Evolutionary conservation across 805 yeast species (phyloP).

Genomic region (Nakazawaea ambrosiae): DNA sequence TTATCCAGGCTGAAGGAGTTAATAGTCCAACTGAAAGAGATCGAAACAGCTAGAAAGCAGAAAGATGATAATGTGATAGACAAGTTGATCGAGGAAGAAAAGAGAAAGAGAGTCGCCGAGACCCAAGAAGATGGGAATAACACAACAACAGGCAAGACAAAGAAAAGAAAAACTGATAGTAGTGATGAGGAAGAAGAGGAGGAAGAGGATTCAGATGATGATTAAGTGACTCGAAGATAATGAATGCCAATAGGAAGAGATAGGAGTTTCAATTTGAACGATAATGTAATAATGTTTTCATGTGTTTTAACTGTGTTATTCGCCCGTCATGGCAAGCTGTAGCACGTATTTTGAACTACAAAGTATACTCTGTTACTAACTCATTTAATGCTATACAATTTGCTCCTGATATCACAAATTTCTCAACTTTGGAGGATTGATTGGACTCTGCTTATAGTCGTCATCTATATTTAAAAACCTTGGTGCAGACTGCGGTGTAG

Average conservation of each 20-base stretch:
- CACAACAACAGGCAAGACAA: background rate
- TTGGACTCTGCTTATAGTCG: conserved; percentile 4
- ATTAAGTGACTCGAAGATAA: too few relatives aligned
- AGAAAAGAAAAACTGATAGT: background rate
- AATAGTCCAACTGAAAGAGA: conserved; percentile 49
- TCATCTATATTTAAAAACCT: conserved; percentile 2
- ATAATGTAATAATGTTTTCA: too few relatives aligned
- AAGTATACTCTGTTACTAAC: too few relatives aligned
- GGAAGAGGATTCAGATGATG: conserved; percentile 6
- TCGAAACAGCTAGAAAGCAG: conserved; percentile 58
- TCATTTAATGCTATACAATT: too few relatives aligned
- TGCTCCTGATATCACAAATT: too few relatives aligned
- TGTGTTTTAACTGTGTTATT: too few relatives aligned
- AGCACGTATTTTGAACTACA: too few relatives aligned
- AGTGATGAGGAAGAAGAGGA: conserved; percentile 8
- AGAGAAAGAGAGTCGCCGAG: conserved; percentile 4
- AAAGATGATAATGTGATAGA: conserved; percentile 4
- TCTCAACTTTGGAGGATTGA: conserved; percentile 1
- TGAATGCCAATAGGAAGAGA: too few relatives aligned
- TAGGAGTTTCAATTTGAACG: too few relatives aligned
- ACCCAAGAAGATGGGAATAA: background rate
- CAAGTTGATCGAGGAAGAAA: conserved; percentile 2
- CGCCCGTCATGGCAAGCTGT: too few relatives aligned
- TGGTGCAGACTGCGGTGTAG: conserved; percentile 1
- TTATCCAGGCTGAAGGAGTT: conserved; percentile 66